Percentiles rank a stretch among this genome's conserved stretches.
Evolutionary conservation across 768 basidiomycete genomes (phyloP).

Genomic region (Boletus vinaceobasis): DNA sequence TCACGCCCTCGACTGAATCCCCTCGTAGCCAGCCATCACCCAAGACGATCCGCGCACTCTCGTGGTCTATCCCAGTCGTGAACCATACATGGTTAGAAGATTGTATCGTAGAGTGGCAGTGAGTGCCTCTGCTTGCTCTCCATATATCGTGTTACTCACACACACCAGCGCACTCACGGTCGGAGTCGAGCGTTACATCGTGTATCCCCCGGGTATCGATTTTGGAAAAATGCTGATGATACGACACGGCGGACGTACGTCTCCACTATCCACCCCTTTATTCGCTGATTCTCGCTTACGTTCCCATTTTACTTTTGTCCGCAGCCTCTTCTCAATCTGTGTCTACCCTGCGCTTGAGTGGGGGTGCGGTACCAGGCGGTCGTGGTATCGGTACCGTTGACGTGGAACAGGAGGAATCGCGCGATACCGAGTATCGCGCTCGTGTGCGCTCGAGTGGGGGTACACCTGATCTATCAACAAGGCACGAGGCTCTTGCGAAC

Average conservation of each 20-base stretch:
- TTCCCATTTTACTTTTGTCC: background rate
- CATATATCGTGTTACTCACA: background rate
- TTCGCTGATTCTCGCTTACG: background rate
- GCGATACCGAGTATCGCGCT: constrained; percentile 11
- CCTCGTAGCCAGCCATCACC: constrained; percentile 34
- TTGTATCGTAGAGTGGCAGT: constrained; percentile 77
- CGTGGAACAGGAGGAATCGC: constrained; percentile 20
- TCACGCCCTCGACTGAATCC: background rate
- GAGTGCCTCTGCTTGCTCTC: background rate
- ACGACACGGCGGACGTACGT: constrained; percentile 15
- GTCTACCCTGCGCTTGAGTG: constrained; percentile 1
- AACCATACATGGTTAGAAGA: constrained; percentile 93
- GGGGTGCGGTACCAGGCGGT: constrained; percentile 31
- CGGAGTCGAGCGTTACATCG: constrained; percentile 62
- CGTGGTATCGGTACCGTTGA: constrained; percentile 25
- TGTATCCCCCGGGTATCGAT: constrained; percentile 66
- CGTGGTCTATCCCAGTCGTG: constrained; percentile 83
- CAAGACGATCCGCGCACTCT: constrained; percentile 70
- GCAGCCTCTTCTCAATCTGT: constrained; percentile 7
- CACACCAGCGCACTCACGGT: constrained; percentile 47
- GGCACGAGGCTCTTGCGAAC: background rate
- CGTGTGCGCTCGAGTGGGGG: background rate
- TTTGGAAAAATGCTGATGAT: constrained; percentile 45
- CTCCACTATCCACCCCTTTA: background rate
- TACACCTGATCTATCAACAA: background rate